phyloP scores from a whole-genome alignment of 179 eudicot species.

The Corrigiola litoralis region DNA sequence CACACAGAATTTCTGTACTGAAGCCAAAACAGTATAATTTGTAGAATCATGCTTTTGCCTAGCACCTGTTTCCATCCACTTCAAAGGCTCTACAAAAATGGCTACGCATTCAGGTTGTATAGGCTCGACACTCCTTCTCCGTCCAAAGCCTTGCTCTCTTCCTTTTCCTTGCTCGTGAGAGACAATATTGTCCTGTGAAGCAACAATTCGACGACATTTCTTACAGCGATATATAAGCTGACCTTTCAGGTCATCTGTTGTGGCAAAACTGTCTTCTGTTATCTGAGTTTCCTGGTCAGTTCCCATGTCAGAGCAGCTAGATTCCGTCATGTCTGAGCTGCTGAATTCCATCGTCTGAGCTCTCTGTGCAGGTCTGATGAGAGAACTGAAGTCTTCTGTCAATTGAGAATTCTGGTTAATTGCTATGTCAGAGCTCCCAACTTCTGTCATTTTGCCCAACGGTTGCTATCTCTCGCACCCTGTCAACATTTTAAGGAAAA shows the following conservation, averaged over 20 bases:
- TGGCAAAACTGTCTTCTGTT: conserved; percentile 3
- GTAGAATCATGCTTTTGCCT: too few relatives aligned
- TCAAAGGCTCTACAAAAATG: conserved; percentile 90
- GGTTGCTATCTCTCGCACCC: neutral
- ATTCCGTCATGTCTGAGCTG: neutral
- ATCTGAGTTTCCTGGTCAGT: neutral
- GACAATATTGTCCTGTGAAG: conserved; percentile 63
- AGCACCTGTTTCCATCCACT: conserved; percentile 82
- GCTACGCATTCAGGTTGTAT: conserved; percentile 55
- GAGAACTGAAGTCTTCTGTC: conserved; percentile 2
- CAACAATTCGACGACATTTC: conserved; percentile 83
- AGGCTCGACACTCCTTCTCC: conserved; percentile 35
- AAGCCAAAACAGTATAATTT: too few relatives aligned
- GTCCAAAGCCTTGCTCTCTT: conserved; percentile 53
- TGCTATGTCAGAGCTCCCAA: conserved; percentile 6
- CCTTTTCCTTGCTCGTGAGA: conserved; percentile 65
- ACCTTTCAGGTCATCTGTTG: conserved; percentile 29
- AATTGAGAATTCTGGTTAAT: conserved; percentile 33
- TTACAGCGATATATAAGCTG: conserved; percentile 65
- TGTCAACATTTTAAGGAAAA: conserved; percentile 8
- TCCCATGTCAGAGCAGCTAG: neutral
- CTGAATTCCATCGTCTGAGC: neutral
- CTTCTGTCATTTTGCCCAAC: conserved; percentile 18
- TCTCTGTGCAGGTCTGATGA: neutral
- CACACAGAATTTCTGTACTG: too few relatives aligned